These are phyloP conservation scores for Hypholoma fasciculare DNA, from an alignment of 768 basidiomycete species.

Conservation along the genomic window DNA sequence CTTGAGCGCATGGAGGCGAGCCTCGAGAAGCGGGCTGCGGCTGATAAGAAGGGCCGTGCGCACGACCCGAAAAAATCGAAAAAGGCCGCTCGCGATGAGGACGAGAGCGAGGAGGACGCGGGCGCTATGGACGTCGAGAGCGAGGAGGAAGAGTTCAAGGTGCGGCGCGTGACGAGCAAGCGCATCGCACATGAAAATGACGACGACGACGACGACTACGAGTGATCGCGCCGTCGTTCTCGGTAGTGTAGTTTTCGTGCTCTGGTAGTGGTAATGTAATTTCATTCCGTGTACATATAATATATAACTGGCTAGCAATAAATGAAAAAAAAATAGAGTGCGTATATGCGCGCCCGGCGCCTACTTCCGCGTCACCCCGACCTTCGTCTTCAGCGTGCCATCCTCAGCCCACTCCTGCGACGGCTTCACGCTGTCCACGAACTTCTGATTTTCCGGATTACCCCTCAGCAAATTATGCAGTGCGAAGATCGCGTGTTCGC, in stretches of 20 bases:
- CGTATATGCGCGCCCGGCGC: not conserved
- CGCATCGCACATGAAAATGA: slow-evolving; percentile 68
- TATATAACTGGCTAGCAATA: not conserved
- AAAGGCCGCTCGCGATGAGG: slow-evolving; percentile 24
- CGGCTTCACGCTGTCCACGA: slow-evolving; percentile 74
- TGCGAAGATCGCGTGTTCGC: slow-evolving; percentile 90
- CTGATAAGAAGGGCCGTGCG: slow-evolving; percentile 40
- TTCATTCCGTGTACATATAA: slow-evolving; percentile 9
- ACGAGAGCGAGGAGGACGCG: slow-evolving; percentile 30
- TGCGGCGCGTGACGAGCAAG: slow-evolving; percentile 53
- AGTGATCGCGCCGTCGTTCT: not conserved
- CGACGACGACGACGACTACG: slow-evolving; percentile 49
- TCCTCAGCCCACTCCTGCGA: slow-evolving; percentile 56
- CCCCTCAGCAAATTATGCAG: slow-evolving; percentile 75
- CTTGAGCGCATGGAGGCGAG: slow-evolving; percentile 73
- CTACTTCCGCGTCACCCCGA: slow-evolving; percentile 32
- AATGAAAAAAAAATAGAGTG: not conserved
- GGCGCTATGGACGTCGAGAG: slow-evolving; percentile 75
- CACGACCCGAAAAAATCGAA: slow-evolving; percentile 24
- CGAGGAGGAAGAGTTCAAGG: slow-evolving; percentile 70
- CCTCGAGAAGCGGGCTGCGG: slow-evolving; percentile 57
- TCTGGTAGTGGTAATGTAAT: not conserved
- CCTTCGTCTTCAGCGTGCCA: slow-evolving; percentile 47
- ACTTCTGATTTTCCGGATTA: slow-evolving; percentile 78
- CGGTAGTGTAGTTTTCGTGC: not conserved